phyloP scores from a whole-genome alignment of 345 rosid species.

The Eucalyptus brandiana region DNA sequence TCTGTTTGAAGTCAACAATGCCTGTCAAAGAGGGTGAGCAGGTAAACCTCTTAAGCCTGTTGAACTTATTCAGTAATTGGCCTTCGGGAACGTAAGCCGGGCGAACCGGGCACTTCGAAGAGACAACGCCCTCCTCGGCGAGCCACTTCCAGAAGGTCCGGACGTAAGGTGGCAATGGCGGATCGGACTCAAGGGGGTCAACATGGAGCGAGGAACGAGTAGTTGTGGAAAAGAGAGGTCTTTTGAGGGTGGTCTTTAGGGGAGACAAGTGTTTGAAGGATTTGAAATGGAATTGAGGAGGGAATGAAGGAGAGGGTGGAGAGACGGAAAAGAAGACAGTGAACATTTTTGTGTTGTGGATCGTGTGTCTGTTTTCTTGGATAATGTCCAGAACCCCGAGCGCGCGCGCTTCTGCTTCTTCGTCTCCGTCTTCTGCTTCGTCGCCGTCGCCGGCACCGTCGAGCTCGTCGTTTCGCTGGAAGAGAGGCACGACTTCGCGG shows the following conservation, averaged over 20 bases:
- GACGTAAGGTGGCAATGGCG: neutral
- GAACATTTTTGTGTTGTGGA: neutral
- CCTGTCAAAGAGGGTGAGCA: too few relatives aligned
- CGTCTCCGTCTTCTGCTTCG: too few relatives aligned
- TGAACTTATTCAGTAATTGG: neutral
- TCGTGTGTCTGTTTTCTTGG: neutral
- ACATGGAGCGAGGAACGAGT: neutral
- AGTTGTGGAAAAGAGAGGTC: neutral
- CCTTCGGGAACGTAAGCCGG: conserved; percentile 5
- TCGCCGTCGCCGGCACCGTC: too few relatives aligned
- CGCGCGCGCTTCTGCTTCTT: too few relatives aligned
- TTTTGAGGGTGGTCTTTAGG: neutral
- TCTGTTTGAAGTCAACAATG: too few relatives aligned
- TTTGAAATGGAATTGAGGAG: neutral
- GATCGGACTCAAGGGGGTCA: neutral
- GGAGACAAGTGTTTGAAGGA: neutral
- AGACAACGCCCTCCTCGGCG: neutral
- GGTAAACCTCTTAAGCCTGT: too few relatives aligned
- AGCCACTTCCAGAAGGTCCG: conserved; percentile 12
- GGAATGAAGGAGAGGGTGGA: neutral
- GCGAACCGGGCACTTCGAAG: neutral
- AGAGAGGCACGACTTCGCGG: too few relatives aligned
- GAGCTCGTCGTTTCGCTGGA: too few relatives aligned
- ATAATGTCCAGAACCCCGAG: too few relatives aligned
- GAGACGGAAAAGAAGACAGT: neutral